These are phyloP conservation scores for Cercophora scortea DNA, from an alignment of 495 filamentous ascomycete genomes.

Conservation along the genomic window DNA sequence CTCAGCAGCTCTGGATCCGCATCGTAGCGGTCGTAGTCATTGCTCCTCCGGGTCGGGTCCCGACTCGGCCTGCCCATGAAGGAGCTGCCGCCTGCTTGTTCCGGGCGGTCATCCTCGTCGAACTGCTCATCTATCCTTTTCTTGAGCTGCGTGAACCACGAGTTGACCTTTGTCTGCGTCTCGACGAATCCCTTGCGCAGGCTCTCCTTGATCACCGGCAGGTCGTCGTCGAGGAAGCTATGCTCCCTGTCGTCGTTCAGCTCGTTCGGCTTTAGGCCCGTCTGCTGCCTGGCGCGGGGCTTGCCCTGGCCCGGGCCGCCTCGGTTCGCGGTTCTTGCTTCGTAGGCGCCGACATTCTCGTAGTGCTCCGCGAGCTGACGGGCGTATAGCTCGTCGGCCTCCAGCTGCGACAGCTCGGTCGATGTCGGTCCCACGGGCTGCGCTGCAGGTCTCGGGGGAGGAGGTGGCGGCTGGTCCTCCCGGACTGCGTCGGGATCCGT, in stretches of 20 bases:
- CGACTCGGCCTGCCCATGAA: slow-evolving; percentile 28
- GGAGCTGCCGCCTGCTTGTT: slow-evolving; percentile 17
- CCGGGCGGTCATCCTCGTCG: slow-evolving; percentile 39
- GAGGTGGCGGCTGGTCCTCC: slow-evolving; percentile 53
- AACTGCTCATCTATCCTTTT: slow-evolving; percentile 88
- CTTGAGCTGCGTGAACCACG: slow-evolving; percentile 82
- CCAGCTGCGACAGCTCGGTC: slow-evolving; percentile 67
- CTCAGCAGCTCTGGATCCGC: slow-evolving; percentile 86
- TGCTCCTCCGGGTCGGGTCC: slow-evolving; percentile 56
- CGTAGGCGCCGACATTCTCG: slow-evolving; percentile 51
- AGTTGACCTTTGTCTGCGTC: slow-evolving; percentile 87
- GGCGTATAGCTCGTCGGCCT: slow-evolving; percentile 88
- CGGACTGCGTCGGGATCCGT: slow-evolving; percentile 81
- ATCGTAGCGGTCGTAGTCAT: slow-evolving; percentile 85
- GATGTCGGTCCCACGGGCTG: slow-evolving; percentile 34
- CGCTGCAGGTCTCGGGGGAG: slow-evolving; percentile 58
- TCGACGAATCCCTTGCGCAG: slow-evolving; percentile 91
- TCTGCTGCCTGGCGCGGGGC: slow-evolving; percentile 36
- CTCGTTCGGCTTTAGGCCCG: slow-evolving; percentile 35
- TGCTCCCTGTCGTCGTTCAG: slow-evolving; percentile 54
- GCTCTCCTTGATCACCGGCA: slow-evolving; percentile 89
- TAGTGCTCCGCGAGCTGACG: slow-evolving; percentile 91
- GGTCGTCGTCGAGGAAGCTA: slow-evolving; percentile 92
- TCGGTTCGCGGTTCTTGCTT: slow-evolving; percentile 39
- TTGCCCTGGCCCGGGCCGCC: slow-evolving; percentile 7